phyloP scores from a whole-genome alignment of 2,329 filamentous ascomycete species.

The Microdochium paspali region DNA sequence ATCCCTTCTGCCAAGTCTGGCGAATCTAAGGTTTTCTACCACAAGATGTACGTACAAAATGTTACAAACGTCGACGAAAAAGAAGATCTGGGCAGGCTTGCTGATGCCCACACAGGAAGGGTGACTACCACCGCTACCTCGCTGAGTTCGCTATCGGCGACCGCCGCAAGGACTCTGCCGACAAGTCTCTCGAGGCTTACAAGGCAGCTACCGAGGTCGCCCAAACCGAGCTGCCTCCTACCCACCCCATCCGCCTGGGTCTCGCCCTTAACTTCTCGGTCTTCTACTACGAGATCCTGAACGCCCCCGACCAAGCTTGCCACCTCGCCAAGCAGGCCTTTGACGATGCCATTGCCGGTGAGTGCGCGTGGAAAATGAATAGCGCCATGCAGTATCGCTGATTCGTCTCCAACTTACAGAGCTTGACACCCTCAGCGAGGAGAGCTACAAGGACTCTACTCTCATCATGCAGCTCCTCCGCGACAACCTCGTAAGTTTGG shows the following conservation, averaged over 20 bases:
- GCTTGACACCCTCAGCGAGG: slow-evolving; percentile 93
- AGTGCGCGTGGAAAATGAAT: not conserved
- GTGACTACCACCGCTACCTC: slow-evolving; percentile 92
- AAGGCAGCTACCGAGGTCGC: slow-evolving; percentile 99
- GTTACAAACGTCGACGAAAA: too few species aligned
- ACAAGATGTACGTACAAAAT: slow-evolving; percentile 95
- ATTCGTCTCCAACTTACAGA: slow-evolving; percentile 40
- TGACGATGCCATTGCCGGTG: slow-evolving; percentile 89
- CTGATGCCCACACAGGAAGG: slow-evolving; percentile 58
- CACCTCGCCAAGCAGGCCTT: slow-evolving; percentile 99
- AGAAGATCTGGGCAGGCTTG: slow-evolving; percentile 18
- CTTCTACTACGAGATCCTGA: slow-evolving; percentile 99
- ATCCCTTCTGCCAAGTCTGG: slow-evolving; percentile 90
- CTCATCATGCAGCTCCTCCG: slow-evolving; percentile 98
- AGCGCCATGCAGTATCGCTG: not conserved
- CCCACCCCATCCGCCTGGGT: slow-evolving; percentile 95
- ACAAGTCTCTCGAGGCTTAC: slow-evolving; percentile 73
- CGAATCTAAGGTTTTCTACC: slow-evolving; percentile 99
- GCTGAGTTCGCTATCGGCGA: slow-evolving; percentile 85
- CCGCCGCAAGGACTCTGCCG: slow-evolving; percentile 60
- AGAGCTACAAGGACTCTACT: slow-evolving; percentile 98
- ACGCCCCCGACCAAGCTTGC: slow-evolving; percentile 95
- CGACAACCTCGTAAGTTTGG: slow-evolving; percentile 73
- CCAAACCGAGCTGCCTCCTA: slow-evolving; percentile 93
- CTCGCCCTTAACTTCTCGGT: slow-evolving; percentile 98